phyloP scores from a whole-genome alignment of 352 stramenopile species.

The Saprolegnia diclina region DNA sequence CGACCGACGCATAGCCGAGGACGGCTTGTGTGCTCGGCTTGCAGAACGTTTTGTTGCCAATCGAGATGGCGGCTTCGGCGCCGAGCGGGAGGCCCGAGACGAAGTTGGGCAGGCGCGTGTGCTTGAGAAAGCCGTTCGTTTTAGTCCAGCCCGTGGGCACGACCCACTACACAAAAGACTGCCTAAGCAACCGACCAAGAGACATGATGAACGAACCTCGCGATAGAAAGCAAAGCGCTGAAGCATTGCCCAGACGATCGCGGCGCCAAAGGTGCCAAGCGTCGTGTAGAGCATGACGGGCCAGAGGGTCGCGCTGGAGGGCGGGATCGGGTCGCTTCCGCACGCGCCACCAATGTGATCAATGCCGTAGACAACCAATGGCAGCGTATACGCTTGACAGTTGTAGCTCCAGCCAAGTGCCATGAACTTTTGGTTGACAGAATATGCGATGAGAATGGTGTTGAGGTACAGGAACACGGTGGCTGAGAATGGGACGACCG shows the following conservation, averaged over 20 bases:
- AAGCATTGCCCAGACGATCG: no score
- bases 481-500: not conserved
- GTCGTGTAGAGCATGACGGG: no score
- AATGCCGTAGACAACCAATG: not conserved
- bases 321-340: no score
- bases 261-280: no score
- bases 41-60: conserved; percentile 14
- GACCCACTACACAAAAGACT: not conserved
- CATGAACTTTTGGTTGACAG: not conserved
- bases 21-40: conserved; percentile 15
- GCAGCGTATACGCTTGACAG: not conserved
- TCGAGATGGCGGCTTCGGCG: not conserved
- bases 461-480: not conserved
- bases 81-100: conserved; percentile 9
- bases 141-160: not conserved
- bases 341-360: no score
- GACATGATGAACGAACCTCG: not conserved
- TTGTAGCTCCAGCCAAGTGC: not conserved
- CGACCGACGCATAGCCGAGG: not conserved
- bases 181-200: not conserved
- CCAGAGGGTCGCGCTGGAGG: no score
- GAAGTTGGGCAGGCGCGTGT: not conserved
- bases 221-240: not conserved
- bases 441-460: not conserved
- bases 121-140: conserved; percentile 6